Evolutionary conservation across 2,329 filamentous ascomycete species (phyloP), one percentile per base, ranked within the genome.

Genomic region (Pseudogymnoascus destructans): DNA sequence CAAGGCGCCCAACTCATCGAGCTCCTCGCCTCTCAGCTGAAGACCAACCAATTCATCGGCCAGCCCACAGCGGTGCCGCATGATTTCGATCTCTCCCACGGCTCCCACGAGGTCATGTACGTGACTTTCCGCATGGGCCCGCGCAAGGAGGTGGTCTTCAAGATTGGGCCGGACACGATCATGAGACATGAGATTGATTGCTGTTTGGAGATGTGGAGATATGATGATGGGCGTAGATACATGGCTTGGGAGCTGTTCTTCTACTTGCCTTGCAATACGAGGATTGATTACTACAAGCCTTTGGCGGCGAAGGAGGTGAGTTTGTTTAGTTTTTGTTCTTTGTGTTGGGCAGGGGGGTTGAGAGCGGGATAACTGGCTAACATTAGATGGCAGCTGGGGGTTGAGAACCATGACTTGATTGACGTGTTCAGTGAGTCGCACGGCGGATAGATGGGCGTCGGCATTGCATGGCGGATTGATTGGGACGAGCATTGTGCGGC

Each of bases 351-450:
- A 2, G 27, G n/a, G 23, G 3, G 23, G 21, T 46, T 46, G 13
- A 23, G 40, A 23, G 8, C 8, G 40, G 40, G 40, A 9, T 25
- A 6, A 5, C 1, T 30, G 23, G 42, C 42, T 52, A 27, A 52
- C 4, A 3, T 8, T 9, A 8, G 1, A 30, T 30, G 7, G 11
- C 9, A 52, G 42, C 23, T 52, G 7, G 42, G n/a, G 2, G 5
- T 52, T 27, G 42, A 52, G 42, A 52, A 52, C 23, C 42, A 52
- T 11, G 42, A 52, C 23, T 11, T 52, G 42, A 30, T 52, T 52
- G 42, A 52, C 17, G 42, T 52, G 23, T 52, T 10, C 23, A 52
- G 23, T 15, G n/a, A 30, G 42, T 52, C 42, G 8, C 8, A 52
- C 9, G 42, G 42, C n/a, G 42, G 42, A 10, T 52, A 52, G 23